Base-by-base conservation (phyloP, 768 basidiomycete species). In the Phanerodontia chrysosporium region DNA sequence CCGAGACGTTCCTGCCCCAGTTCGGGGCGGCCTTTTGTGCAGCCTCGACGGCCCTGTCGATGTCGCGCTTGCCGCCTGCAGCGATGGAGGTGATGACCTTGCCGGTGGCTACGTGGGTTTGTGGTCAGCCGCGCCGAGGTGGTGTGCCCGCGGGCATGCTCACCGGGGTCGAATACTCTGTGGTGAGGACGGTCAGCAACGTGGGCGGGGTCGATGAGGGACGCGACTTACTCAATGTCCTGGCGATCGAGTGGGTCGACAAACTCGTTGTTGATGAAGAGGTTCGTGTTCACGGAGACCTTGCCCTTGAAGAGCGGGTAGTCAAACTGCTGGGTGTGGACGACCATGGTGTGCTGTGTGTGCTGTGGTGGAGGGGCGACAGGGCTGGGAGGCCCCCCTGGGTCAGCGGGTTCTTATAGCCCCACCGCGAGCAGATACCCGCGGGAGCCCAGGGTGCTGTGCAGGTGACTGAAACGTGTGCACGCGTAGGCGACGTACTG, bases 31-130 rank as follows among this genome's bases (percentile, higher is more conserved):
- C 75, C 64, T 73, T 73, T 51, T 72, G 67, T 7, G 77, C 75
- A 42, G 71, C 74, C n/a, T 67, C 59, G 61, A 80, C 80, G 1
- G 80, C 79, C 22, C 62, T 61, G 65, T 82, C 76, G 52, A 82
- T 74, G 64, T 82, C 80, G 45, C 73, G 72, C 14, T 66, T 62
- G n/a, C 69, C 69, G 3, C 69, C 77, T 49, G 69, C 70, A 10
- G 72, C 59, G 51, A 76, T 64, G 24, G 67, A 42, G 21, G 69
- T 68, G 60, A 76, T 72, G 48, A 62, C 59, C 61, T 80, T 70
- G 29, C 76, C 80, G 9, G 71, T 80, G 1, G 78, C 65, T 76
- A 54, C 24, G 24, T 29, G 30, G 1, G 29, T 45, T 8, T 24
- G 21, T 18, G 32, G 16, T 51, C 6, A 51, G 30, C 3, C 5